Evolutionary conservation across 108 stramenopile species (phyloP), one percentile per base, ranked within the genome.

Genomic region (Cyclotella choctawhatcheeana): DNA sequence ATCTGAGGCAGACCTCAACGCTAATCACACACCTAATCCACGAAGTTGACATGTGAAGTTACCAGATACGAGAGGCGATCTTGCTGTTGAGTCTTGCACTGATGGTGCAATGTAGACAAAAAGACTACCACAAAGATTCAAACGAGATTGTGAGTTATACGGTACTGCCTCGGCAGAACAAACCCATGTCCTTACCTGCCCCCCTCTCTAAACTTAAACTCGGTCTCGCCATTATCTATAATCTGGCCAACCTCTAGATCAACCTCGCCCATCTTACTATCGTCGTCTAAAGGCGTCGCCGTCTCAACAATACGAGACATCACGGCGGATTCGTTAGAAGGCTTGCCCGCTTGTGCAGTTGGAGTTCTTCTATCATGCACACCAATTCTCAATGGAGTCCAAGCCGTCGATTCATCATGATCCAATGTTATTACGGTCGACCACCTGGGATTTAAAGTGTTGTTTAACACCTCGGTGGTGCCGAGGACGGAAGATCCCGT

Each of bases 261-360:
- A 3, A 74, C 73, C 32, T 65, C 44, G 14, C 73, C 73, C 73
- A 74, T 74, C 20, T 48, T 74, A 6, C 53, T 33, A 58, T 65
- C 51, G 1, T 18, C 20, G 10, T 2, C n/a, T 1, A 10, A 22
- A 2, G 51, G 21, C n/a, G 10, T 1, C 20, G 51, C 51, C n/a
- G 51, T 10, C 1, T 18, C 2, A n/a, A 52, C 21, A 10, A 22
- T 2, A 18, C 20, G n/a, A 1, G 10, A 2, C 20, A 52, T 10
- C n/a, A 21, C 20, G 3, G 20, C 20, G 2, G 51, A 52, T 1
- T 69, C 40, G 18, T 44, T 58, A 30, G 21, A 47, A 8, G 32
- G n/a, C 34, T 44, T 56, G 0, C 5, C 16, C 25, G 37, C 37
- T 13, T 43, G 1, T 44, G 30, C 1, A 1, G 14, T 10, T 5